Base-by-base conservation (phyloP, 2,329 filamentous ascomycete species). In the Xylaria digitata region DNA sequence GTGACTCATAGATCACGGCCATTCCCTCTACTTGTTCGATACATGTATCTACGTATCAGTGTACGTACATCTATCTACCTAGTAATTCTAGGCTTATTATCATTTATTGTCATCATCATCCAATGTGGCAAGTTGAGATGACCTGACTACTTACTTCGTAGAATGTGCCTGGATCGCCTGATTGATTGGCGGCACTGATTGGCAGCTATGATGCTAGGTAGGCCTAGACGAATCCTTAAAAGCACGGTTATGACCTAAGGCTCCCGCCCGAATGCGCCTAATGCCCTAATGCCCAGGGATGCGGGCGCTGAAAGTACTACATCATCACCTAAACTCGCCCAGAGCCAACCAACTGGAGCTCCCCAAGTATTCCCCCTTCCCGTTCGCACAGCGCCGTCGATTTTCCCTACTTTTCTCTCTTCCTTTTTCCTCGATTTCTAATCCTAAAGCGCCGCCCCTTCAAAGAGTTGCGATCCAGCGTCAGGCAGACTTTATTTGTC, bases 391-490 rank as follows among this genome's bases (percentile, higher is more conserved):
- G 64, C 62, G 48, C 63, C 65, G 61, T 68, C 58, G 48, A 32
- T 61, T 68, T 69, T 68, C 57, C 63, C 53, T 67, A 26, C 64
- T 67, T 68, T 65, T 62, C 65, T 48, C 11, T 61, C 55, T 54
- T 54, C 49, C 54, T 59, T 42, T 57, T 32, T 40, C 49, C 49
- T 53, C 62, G 37, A 55, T 69, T 69, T 65, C 42, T 59, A 56
- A 55, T 43, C 55, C 56, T 42, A 46, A 56, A 49, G 45, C 40
- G n/a, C 34, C 32, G 34, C 32, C 30, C 46, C 53, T 54, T 43
- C 42, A 58, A 59, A 61, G n/a, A 56, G 43, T 45, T 49, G 48
- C 59, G 48, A 61, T 57, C 40, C 50, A 63, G 58, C 56, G 37
- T 58, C 54, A n/a, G 50, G 32, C 63, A 63, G 54, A 32, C 59